Evolutionary conservation across 2,329 filamentous ascomycete species (phyloP).

Genomic region (Scytalidium lignicola): DNA sequence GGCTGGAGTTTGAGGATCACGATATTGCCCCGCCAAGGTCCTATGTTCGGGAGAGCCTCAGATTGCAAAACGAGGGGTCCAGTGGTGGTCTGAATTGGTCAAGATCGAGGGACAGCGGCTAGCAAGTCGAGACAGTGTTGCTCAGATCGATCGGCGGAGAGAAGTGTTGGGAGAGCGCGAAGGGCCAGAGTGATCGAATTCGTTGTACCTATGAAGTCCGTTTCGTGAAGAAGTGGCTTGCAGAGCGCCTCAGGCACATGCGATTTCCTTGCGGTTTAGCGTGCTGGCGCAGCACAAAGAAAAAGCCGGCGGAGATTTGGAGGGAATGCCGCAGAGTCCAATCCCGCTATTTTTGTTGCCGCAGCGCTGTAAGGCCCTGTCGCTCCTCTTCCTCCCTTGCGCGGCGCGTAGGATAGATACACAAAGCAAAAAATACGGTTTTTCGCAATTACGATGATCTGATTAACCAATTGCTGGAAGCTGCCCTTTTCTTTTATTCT

Average conservation of each 20-base stretch:
- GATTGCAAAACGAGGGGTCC: neutral
- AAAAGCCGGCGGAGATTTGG: neutral
- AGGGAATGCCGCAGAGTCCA: neutral
- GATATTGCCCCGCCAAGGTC: neutral
- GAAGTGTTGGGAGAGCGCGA: neutral
- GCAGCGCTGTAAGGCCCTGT: neutral
- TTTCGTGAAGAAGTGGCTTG: neutral
- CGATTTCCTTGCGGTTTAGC: neutral
- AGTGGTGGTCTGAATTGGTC: neutral
- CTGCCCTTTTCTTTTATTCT: too few species aligned
- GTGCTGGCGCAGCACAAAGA: neutral
- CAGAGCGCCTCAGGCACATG: neutral
- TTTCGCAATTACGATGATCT: too few species aligned
- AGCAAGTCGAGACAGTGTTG: neutral
- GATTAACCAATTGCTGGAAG: too few species aligned
- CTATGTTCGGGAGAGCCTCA: neutral
- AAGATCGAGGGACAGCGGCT: neutral
- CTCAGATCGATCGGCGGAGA: neutral
- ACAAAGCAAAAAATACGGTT: too few species aligned
- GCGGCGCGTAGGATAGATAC: too few species aligned
- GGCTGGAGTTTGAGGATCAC: neutral
- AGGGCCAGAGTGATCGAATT: neutral
- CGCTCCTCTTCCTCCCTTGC: too few species aligned
- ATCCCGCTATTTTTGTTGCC: neutral
- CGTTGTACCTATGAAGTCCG: neutral